These are phyloP conservation scores for Lumnitzera racemosa DNA, from an alignment of 345 rosid species.

Conservation along the genomic window DNA sequence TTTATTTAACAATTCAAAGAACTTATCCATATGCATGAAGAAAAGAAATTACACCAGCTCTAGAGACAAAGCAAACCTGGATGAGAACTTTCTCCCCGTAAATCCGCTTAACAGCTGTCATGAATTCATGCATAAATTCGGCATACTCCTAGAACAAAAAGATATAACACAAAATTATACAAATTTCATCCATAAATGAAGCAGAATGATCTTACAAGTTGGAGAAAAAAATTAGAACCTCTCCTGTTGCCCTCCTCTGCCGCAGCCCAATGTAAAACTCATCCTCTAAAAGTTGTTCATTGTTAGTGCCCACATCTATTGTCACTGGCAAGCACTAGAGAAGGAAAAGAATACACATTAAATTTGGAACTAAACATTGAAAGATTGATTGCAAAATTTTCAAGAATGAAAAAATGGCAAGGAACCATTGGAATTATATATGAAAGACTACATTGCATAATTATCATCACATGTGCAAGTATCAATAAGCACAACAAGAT, in stretches of 20 bases:
- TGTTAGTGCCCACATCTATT: constrained; percentile 96
- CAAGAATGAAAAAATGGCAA: too few relatives aligned
- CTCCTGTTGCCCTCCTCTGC: constrained; percentile 92
- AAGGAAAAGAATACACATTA: constrained; percentile 6
- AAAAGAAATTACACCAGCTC: not conserved
- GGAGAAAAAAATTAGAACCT: constrained; percentile 31
- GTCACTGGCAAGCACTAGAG: constrained; percentile 89
- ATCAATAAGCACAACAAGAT: too few relatives aligned
- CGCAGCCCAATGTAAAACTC: constrained; percentile 94
- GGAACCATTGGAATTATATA: too few relatives aligned
- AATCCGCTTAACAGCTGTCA: constrained; percentile 87
- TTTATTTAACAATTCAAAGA: not conserved
- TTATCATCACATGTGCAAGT: too few relatives aligned
- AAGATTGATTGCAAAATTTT: too few relatives aligned
- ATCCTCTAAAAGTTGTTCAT: constrained; percentile 68
- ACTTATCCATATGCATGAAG: not conserved
- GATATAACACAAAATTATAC: constrained; percentile 9
- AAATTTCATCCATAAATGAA: constrained; percentile 1
- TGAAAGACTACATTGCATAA: too few relatives aligned
- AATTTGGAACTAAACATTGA: not conserved
- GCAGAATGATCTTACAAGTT: constrained; percentile 1
- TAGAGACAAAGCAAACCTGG: constrained; percentile 39
- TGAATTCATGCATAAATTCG: constrained; percentile 84
- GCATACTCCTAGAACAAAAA: constrained; percentile 57
- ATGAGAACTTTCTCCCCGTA: constrained; percentile 91